Evolutionary conservation across 305 asterid species (phyloP).

Genomic region (Fraxinus sp.): DNA sequence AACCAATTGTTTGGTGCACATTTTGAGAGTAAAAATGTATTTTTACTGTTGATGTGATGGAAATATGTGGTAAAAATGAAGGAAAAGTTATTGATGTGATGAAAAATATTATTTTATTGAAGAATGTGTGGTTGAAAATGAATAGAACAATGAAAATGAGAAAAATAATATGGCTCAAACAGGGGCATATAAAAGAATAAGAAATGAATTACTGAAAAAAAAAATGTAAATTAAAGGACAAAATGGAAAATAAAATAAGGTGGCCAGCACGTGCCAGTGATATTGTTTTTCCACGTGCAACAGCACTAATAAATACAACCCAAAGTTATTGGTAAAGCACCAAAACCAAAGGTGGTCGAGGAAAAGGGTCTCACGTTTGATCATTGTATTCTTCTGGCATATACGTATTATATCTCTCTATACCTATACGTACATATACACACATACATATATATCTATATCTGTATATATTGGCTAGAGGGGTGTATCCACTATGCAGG

Average conservation of each 20-base stretch:
- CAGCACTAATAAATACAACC: conserved; percentile 21
- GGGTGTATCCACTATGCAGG: neutral
- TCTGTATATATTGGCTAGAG: conserved; percentile 10
- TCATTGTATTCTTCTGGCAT: conserved; percentile 9
- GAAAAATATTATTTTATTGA: too few relatives aligned
- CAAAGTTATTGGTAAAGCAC: conserved; percentile 21
- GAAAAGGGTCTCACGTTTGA: conserved; percentile 12
- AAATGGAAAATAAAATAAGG: conserved; percentile 3
- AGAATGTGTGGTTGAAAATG: too few relatives aligned
- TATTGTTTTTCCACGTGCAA: conserved; percentile 41
- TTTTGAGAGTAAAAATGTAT: too few relatives aligned
- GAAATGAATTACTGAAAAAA: neutral
- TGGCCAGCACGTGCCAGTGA: conserved; percentile 47
- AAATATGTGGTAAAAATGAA: too few relatives aligned
- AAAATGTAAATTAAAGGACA: neutral
- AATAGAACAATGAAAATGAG: too few relatives aligned
- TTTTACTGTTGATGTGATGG: too few relatives aligned
- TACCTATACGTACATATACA: neutral
- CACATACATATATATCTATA: neutral
- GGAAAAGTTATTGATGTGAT: too few relatives aligned
- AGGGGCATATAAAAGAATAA: neutral
- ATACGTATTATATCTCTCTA: conserved; percentile 1
- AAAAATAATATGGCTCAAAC: too few relatives aligned
- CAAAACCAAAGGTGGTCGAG: conserved; percentile 17
- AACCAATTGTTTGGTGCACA: neutral